A percentile compares a stretch with the other conserved stretches of the same genome.
Evolutionary conservation across 1,284 basidiomycete genomes (phyloP).

Genomic region (Moniliella sp.): DNA sequence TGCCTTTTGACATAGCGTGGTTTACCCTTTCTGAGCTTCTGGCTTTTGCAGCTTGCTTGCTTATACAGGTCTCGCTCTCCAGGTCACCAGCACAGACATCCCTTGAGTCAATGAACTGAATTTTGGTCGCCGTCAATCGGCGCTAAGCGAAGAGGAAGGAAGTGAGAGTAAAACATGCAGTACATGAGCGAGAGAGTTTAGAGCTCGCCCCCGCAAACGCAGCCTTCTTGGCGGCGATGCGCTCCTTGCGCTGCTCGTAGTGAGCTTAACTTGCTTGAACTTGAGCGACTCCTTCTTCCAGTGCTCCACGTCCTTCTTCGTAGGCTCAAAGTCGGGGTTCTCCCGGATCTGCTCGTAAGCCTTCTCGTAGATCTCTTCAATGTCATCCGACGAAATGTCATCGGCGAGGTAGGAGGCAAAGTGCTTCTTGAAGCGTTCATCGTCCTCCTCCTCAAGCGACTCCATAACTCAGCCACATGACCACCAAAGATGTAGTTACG

Average conservation of each 20-base stretch:
- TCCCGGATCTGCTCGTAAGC: slow-evolving; percentile 69
- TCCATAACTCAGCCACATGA: slow-evolving; percentile 98
- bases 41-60: no score
- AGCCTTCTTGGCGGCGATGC: slow-evolving; percentile 26
- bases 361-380: slow-evolving; percentile 81
- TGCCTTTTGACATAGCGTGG: no score
- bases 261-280: slow-evolving; percentile 52
- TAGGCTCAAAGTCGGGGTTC: slow-evolving; percentile 70
- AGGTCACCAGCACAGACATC: no score
- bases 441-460: slow-evolving; percentile 95
- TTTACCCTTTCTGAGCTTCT: no score
- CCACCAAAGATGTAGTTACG: slow-evolving; percentile 97
- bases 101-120: no score
- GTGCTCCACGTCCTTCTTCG: slow-evolving; percentile 63
- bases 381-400: slow-evolving; percentile 83
- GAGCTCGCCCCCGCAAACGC: no score
- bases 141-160: no score
- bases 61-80: no score
- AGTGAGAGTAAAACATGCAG: no score
- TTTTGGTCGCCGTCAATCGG: no score
- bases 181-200: no score
- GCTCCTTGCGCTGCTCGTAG: slow-evolving; percentile 44
- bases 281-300: slow-evolving; percentile 74
- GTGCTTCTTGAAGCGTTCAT: slow-evolving; percentile 97
- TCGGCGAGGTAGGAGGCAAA: slow-evolving; percentile 85